Evolutionary conservation across 805 yeast genomes (phyloP), one percentile per base, ranked within the genome.

Genomic region (Ogataea methanolica): DNA sequence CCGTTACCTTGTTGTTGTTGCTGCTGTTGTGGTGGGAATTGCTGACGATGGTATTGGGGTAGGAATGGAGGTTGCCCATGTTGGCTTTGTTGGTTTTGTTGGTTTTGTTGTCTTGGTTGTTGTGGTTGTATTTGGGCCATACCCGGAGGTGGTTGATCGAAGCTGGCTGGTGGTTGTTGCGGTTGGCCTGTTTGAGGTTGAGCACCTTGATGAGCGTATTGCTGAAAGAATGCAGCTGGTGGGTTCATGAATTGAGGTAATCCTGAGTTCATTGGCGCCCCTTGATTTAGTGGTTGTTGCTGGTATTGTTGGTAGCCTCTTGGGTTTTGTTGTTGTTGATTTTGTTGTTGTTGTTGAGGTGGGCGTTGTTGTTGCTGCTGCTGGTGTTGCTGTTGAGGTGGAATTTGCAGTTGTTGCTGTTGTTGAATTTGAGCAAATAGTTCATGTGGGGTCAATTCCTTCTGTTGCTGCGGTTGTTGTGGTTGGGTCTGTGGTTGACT

Each of bases 331-430:
- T 31, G 46, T 16, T 47, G 50, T 31, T 31, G 46, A 33, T 21
- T 44, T 38, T 42, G 53, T 6, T 19, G 40, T 29, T 35, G 45
- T 33, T 51, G 62, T 16, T 43, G 51, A n/a, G 34, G 41, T 34
- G 40, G 54, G 19, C 45, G 58, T 36, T 56, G 62, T 23, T 50
- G 61, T 16, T 45, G 48, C 19, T 49, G 56, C 17, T 43, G 57
- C 6, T 7, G 33, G 11, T 22, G 41, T 14, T 46, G 55, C 29
- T 53, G 54, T 36, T 42, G 56, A 29, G 46, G 60, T 26, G 45
- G 56, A 17, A 45, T 61, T 29, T 43, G 59, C 21, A 42, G 55
- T 36, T 44, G 56, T 34, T 42, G 39, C 17, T 47, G 33, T 42
- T 35, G 14, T 19, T 34, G 21, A 23, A 41, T 22, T 33, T 43